Percentiles rank a stretch among this genome's conserved stretches.
Conservation (phyloP, 352 stramenopile genomes). For the Phytopythium boreale region DNA sequence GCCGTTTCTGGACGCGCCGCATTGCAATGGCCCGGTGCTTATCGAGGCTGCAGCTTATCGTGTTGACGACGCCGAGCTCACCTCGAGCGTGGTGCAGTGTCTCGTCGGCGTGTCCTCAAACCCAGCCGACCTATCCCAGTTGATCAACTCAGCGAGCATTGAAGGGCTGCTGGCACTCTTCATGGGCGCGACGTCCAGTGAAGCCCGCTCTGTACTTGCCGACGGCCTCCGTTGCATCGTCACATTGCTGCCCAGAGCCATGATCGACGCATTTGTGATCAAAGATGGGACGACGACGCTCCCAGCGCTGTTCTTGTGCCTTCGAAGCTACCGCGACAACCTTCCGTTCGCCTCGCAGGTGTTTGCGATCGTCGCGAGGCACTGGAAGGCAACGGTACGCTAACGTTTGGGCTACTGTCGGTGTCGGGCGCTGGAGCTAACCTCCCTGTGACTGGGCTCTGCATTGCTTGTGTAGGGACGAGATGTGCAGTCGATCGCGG, state of each 20-base stretch:
- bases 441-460: background rate
- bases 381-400: constrained; percentile 37
- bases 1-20: constrained; percentile 28
- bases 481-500: constrained; percentile 34
- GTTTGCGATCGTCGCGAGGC: constrained; percentile 53
- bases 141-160: constrained; percentile 52
- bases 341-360: constrained; percentile 47
- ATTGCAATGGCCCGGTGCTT: constrained; percentile 39
- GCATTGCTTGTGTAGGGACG: background rate
- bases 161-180: constrained; percentile 64
- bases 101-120: constrained; percentile 56
- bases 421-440: too few relatives aligned
- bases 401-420: too few relatives aligned
- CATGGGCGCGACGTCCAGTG: constrained; percentile 28
- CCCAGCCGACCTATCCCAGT: constrained; percentile 34
- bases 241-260: constrained; percentile 31
- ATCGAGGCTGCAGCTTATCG: constrained; percentile 34
- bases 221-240: constrained; percentile 46
- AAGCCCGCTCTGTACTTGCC: constrained; percentile 28
- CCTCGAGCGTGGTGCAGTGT: constrained; percentile 45
- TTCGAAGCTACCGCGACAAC: constrained; percentile 45
- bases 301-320: constrained; percentile 61
- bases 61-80: constrained; percentile 26
- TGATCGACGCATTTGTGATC: constrained; percentile 40
- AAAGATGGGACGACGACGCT: constrained; percentile 48